Base-by-base conservation (phyloP, 2,329 filamentous ascomycete genomes). In the Ophiostoma montium region DNA sequence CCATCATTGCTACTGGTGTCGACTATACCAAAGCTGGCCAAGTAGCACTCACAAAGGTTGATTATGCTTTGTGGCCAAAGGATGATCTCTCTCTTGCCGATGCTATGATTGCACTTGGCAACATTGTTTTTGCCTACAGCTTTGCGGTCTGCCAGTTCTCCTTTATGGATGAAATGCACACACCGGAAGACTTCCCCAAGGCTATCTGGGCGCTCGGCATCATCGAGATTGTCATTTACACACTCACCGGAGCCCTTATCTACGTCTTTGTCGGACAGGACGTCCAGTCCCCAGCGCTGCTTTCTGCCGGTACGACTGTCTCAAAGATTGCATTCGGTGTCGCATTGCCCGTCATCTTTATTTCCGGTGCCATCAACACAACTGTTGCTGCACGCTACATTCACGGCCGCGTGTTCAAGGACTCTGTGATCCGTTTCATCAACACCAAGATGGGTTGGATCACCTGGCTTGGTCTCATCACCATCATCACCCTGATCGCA, bases 131-230 rank as follows among this genome's bases (percentile, higher is more conserved):
- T 11, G 42, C 42, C 15, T 44, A 44, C 30, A 32, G 27, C n/a
- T 44, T 44, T 44, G 42, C 42, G 13, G 42, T 44, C 4, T 44
- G 42, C 30, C 42, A 44, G 30, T 44, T 44, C 42, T 44, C 42
- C 5, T 44, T 44, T n/a, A 44, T 44, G 42, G 42, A 44, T 18
- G 42, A 44, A 10, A 44, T 44, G 42, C 42, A 44, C 12, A 44
- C 42, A 1, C 42, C 42, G 3, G 42, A 44, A 11, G 42, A 44
- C n/a, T 44, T 44, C 6, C 42, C 42, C 16, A 44, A 44, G 30
- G 42, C 42, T 8, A 44, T 44, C 30, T 44, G 42, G 42, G 30
- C 42, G 5, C 42, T 44, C 13, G 42, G 42, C 16, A 44, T 44
- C 9, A 44, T 15, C 16, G 42, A 44, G 27, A 44, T 44, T 3